A percentile compares a stretch with the other conserved stretches of the same genome.
phyloP scores from a whole-genome alignment of 208 protist species.

The Leishmania aethiopica region DNA sequence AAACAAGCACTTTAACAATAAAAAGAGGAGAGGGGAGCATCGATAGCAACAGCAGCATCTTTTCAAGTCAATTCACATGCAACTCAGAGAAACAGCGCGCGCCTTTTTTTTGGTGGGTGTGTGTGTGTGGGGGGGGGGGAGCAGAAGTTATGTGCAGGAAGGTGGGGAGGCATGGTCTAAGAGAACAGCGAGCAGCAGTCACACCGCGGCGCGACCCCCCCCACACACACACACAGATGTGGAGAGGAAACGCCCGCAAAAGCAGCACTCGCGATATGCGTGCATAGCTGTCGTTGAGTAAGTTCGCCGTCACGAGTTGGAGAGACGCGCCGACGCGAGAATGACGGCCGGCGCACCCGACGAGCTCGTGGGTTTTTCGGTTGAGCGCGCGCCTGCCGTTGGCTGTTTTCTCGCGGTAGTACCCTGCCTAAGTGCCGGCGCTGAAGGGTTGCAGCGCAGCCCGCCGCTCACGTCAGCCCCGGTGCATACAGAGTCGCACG shows the following conservation, averaged over 20 bases:
- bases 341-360: not conserved
- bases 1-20: not conserved
- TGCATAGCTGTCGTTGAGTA: not conserved
- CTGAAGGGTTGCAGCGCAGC: constrained; percentile 3
- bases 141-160: not conserved
- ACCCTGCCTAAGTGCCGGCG: not conserved
- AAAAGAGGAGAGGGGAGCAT: not conserved
- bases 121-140: not conserved
- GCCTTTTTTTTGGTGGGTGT: not conserved
- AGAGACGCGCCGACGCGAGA: constrained; percentile 7
- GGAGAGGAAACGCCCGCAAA: not conserved
- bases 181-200: not conserved
- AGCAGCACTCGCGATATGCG: not conserved
- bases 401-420: too few relatives aligned
- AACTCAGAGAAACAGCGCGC: not conserved
- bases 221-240: not conserved
- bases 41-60: not conserved
- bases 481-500: not conserved
- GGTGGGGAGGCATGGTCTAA: not conserved
- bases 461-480: not conserved
- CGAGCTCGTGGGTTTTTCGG: not conserved
- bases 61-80: not conserved
- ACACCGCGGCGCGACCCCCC: not conserved
- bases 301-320: not conserved
- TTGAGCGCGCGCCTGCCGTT: not conserved